phyloP scores from a whole-genome alignment of 208 protist genomes.

The Crithidia thermophila region DNA sequence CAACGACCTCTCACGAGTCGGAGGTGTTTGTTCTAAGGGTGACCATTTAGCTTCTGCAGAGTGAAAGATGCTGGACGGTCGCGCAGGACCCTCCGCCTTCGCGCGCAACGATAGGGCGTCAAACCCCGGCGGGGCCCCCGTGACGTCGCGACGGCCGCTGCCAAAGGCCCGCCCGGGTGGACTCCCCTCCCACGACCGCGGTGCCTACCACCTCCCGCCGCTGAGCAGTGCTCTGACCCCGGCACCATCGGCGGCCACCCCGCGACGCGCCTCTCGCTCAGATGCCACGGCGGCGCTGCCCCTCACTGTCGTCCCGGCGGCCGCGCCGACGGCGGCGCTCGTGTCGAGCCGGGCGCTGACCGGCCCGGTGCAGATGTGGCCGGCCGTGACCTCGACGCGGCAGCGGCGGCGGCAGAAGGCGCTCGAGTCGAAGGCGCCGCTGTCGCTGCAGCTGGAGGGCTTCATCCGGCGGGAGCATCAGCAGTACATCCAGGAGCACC shows the following conservation, averaged over 20 bases:
- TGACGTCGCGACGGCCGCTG: neutral
- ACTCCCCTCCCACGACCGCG: neutral
- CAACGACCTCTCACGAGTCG: too few relatives aligned
- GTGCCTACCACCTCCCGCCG: slow-evolving; percentile 26
- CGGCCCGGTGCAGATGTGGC: slow-evolving; percentile 29
- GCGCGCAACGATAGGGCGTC: too few relatives aligned
- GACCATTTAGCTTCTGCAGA: too few relatives aligned
- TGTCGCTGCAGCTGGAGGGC: slow-evolving; percentile 82
- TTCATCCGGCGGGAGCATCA: slow-evolving; percentile 83
- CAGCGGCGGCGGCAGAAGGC: slow-evolving; percentile 22
- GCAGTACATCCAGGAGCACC: slow-evolving; percentile 69
- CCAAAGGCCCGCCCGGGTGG: neutral
- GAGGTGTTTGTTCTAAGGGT: too few relatives aligned
- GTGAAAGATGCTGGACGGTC: too few relatives aligned
- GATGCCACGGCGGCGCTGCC: neutral
- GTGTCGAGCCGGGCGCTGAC: slow-evolving; percentile 10
- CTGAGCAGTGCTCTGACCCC: slow-evolving; percentile 4
- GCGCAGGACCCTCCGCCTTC: too few relatives aligned
- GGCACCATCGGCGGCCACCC: slow-evolving; percentile 16
- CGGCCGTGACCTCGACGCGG: slow-evolving; percentile 20
- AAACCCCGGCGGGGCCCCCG: neutral
- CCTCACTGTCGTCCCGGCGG: neutral
- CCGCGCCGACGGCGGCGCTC: neutral
- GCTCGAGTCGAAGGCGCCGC: slow-evolving; percentile 59
- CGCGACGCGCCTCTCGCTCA: slow-evolving; percentile 6